Conservation (phyloP, 2,329 filamentous ascomycete genomes). For the Penicillium rolfsii region DNA sequence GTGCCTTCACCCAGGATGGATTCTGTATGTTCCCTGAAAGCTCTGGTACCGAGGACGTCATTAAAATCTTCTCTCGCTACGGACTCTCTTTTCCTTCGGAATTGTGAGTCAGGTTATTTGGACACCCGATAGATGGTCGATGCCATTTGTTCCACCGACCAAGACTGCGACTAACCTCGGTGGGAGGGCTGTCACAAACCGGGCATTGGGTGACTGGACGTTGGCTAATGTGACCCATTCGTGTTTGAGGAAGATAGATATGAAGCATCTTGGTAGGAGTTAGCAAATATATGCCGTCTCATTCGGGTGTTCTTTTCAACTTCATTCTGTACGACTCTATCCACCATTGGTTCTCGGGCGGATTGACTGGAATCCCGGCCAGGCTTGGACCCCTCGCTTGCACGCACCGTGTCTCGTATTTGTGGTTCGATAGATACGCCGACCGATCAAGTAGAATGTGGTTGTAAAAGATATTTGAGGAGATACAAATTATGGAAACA, state of each 20-base stretch:
- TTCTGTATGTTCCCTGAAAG: too few relatives aligned
- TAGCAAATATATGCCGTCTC: not conserved
- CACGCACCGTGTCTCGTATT: not conserved
- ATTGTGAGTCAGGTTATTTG: too few relatives aligned
- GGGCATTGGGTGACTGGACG: slow-evolving; percentile 17
- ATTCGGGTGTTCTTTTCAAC: slow-evolving; percentile 5
- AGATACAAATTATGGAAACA: too few relatives aligned
- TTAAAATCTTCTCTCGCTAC: too few relatives aligned
- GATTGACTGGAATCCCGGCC: not conserved
- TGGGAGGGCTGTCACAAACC: slow-evolving; percentile 34
- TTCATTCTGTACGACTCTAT: not conserved
- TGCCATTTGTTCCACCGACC: slow-evolving; percentile 56
- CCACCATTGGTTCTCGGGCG: not conserved
- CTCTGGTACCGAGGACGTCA: too few relatives aligned
- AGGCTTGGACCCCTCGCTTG: not conserved
- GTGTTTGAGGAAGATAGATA: not conserved
- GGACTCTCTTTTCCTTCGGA: too few relatives aligned
- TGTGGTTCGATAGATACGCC: not conserved
- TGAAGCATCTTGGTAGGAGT: not conserved
- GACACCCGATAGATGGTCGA: slow-evolving; percentile 26
- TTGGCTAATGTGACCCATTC: slow-evolving; percentile 18
- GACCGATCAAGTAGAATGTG: not conserved
- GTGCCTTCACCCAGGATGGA: too few relatives aligned
- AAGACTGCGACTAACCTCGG: slow-evolving; percentile 54
- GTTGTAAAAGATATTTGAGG: not conserved